Evolutionary conservation across 164 flowering plant genomes (phyloP), one percentile per base, ranked within the genome.

Genomic region (Magnolia changhungtana): DNA sequence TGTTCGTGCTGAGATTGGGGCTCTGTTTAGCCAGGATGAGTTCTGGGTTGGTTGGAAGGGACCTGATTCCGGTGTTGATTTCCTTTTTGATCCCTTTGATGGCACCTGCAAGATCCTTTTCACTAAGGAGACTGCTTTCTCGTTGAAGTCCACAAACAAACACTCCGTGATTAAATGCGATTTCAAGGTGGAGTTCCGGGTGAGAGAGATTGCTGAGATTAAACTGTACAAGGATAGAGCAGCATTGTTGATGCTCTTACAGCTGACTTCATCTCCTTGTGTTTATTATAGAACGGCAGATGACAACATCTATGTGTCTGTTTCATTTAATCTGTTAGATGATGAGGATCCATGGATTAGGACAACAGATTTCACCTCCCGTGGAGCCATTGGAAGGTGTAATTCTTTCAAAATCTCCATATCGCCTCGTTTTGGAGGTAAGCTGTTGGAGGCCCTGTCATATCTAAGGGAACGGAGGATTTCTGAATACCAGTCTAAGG

Each of bases 311-410:
- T 77, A 83, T 67, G 87, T 75, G 16, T 58, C 89, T 1, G 91
- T 86, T 74, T 86, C 97, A 19, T 93, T 79, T 79, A 93, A 89
- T 80, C 52, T 96, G 82, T 82, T 96, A 81, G 98, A 94, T 80
- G 97, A 94, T 80, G 98, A 94, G 76, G 98, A 94, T 79, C 96
- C 95, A 4, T 94, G 98, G 99, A 93, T 96, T 27, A 80, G 98
- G 74, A 93, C 98, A 37, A 91, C 94, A 8, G 99, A 96, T 85
- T 92, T 93, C 75, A 91, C 96, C 20, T 77, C 78, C 14, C 83
- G 88, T 84, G 92, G 93, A n/a, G 95, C 90, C 13, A 85, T 94
- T 81, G 97, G 99, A 18, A 81, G 96, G 52, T 94, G 98, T 72
- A 88, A 80, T 78, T 82, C 81, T 4, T 96, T 89, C 80, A 85